These are phyloP conservation scores for Fusarium euwallaceae DNA, from an alignment of 2,329 filamentous ascomycete genomes.

Conservation along the genomic window DNA sequence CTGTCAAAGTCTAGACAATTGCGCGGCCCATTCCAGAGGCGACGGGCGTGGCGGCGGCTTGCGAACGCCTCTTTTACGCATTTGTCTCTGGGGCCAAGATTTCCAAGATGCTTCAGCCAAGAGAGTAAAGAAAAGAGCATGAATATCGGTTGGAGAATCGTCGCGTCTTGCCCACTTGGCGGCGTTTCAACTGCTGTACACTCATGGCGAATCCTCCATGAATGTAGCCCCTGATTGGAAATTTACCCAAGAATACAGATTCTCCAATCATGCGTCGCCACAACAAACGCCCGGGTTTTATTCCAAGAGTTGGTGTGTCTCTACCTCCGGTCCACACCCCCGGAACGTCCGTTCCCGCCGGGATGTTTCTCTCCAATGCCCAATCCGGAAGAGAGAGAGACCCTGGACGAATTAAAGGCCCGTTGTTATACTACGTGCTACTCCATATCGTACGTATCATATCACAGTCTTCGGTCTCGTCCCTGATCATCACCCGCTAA, in stretches of 20 bases:
- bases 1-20: background rate
- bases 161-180: background rate
- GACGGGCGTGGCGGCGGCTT: background rate
- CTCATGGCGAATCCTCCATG: constrained; percentile 18
- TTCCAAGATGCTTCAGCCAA: background rate
- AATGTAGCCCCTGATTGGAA: constrained; percentile 25
- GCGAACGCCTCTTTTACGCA: background rate
- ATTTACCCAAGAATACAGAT: constrained; percentile 17
- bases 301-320: background rate
- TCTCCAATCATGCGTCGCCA: constrained; percentile 20
- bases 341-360: constrained; percentile 2
- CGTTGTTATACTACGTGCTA: background rate
- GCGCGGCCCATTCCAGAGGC: background rate
- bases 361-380: background rate
- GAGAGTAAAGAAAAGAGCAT: background rate
- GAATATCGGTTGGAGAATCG: background rate
- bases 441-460: constrained; percentile 2
- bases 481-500: constrained; percentile 30
- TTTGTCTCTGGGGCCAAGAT: background rate
- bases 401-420: background rate
- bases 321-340: background rate
- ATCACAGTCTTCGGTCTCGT: constrained; percentile 4
- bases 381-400: background rate
- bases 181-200: constrained; percentile 3
- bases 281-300: constrained; percentile 4